phyloP scores from a whole-genome alignment of 352 stramenopile genomes.

The Globisporangium camurandrum region DNA sequence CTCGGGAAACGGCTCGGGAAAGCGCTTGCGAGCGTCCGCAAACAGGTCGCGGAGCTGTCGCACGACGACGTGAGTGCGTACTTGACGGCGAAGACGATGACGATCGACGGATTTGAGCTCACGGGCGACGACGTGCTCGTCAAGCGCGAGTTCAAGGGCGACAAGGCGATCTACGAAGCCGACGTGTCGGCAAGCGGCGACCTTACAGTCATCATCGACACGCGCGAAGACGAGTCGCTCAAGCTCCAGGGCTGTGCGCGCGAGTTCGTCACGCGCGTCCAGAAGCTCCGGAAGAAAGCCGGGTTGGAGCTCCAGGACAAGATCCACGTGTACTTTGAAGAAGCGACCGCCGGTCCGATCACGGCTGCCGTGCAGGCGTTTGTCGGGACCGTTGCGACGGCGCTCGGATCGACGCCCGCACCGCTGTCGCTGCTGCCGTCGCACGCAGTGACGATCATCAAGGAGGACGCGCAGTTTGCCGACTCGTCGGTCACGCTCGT shows the following conservation, averaged over 20 bases:
- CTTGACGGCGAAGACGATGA: conserved; percentile 74
- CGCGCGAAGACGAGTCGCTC: conserved; percentile 92
- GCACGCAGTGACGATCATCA: conserved; percentile 63
- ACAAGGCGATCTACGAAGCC: conserved; percentile 89
- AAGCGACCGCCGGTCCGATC: conserved; percentile 60
- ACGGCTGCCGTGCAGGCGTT: conserved; percentile 53
- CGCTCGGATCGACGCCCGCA: conserved; percentile 53
- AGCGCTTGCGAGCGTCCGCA: conserved; percentile 91
- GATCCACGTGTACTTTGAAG: conserved; percentile 94
- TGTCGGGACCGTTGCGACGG: conserved; percentile 40
- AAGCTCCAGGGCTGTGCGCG: conserved; percentile 90
- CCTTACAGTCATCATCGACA: conserved; percentile 95
- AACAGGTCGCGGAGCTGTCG: conserved; percentile 55
- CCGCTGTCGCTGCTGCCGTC: conserved; percentile 47
- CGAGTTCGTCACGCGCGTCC: conserved; percentile 97
- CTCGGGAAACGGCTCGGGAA: conserved; percentile 97
- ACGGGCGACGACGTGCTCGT: conserved; percentile 90
- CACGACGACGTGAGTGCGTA: conserved; percentile 70
- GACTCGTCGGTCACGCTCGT: conserved; percentile 61
- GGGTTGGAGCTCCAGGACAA: conserved; percentile 93
- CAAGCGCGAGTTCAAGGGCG: conserved; percentile 92
- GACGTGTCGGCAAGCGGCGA: conserved; percentile 84
- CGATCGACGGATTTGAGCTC: conserved; percentile 67
- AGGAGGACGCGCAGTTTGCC: conserved; percentile 60
- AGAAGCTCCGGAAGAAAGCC: conserved; percentile 97